Evolutionary conservation across 169 alveolate species (phyloP).

Genomic region (Plasmodium malariae): DNA sequence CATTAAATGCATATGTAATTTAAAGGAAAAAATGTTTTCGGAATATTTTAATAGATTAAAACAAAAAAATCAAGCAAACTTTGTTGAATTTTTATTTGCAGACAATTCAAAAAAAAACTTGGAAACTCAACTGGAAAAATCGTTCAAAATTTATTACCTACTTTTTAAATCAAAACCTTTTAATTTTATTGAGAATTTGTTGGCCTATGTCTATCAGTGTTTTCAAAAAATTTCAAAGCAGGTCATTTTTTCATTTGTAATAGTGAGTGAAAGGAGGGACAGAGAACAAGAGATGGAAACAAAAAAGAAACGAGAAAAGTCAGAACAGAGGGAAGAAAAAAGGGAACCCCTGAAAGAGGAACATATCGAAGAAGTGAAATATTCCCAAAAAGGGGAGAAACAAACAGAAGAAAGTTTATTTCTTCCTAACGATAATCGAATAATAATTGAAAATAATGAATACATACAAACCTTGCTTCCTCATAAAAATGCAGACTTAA

Average conservation of each 20-base stretch:
- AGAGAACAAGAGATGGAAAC: neutral
- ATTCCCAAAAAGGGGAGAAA: neutral
- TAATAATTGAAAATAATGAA: neutral
- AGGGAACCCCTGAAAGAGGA: neutral
- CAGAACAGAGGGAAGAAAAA: neutral
- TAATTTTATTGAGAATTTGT: slow-evolving; percentile 71
- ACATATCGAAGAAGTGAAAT: no score
- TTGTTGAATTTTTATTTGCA: slow-evolving; percentile 65
- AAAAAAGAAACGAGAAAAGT: neutral
- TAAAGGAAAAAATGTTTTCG: slow-evolving; percentile 41
- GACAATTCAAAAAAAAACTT: slow-evolving; percentile 47
- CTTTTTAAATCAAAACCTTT: slow-evolving; percentile 49
- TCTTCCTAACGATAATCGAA: neutral
- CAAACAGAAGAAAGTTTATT: slow-evolving; percentile 1
- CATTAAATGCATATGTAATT: slow-evolving; percentile 36
- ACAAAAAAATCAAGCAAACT: slow-evolving; percentile 64
- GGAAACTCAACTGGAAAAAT: slow-evolving; percentile 16
- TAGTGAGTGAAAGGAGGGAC: slow-evolving; percentile 8
- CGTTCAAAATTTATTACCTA: slow-evolving; percentile 55
- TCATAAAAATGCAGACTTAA: neutral
- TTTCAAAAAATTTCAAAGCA: slow-evolving; percentile 71
- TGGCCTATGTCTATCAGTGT: slow-evolving; percentile 58
- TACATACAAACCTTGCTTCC: neutral
- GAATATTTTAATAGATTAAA: slow-evolving; percentile 66
- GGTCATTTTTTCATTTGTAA: slow-evolving; percentile 56